Evolutionary conservation across 2,329 filamentous ascomycete species (phyloP), one percentile per base, ranked within the genome.

Genomic region (Amphichorda felina): DNA sequence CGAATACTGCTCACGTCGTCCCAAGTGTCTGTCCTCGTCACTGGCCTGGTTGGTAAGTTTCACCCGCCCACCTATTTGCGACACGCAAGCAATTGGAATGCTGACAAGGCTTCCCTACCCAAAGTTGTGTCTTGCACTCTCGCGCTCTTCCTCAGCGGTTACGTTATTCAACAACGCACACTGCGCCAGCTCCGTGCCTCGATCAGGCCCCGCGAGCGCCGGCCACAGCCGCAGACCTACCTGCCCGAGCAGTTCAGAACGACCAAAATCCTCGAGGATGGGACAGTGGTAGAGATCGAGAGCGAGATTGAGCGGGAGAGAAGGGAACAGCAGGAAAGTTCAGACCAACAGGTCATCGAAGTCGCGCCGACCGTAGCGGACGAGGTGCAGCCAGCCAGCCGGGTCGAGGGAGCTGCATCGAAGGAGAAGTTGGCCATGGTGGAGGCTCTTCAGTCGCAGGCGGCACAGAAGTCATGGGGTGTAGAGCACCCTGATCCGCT

Each of bases 71-170:
- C n/a, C n/a, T n/a, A n/a, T n/a, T n/a, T n/a, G n/a, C n/a, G 21
- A 37, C 33, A 24, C 46, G n/a, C n/a, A n/a, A n/a, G n/a, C n/a
- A n/a, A n/a, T n/a, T n/a, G n/a, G n/a, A 39, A 32, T 11, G 8
- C 40, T 42, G 34, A 44, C 14, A 6, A 24, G 21, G 6, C 16
- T 15, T 3, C 17, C 5, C 8, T 7, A 31, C 7, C 26, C 26
- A 36, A 21, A 79, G 82, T 94, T 40, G 63, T 84, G 43, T 54
- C 83, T 18, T 94, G 85, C 58, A 94, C 87, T 3, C 57, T 79
- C 26, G 73, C 87, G 4, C 75, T 95, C 18, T 95, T 95, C 56
- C 67, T 94, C 22, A 86, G 83, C 35, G 88, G 88, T 49, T 94
- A 93, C 55, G 72, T 79, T 3, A 70, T 94, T 36, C 88, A 95